Evolutionary conservation across 2,329 filamentous ascomycete species (phyloP).

Genomic region (Diaporthe caulivora): DNA sequence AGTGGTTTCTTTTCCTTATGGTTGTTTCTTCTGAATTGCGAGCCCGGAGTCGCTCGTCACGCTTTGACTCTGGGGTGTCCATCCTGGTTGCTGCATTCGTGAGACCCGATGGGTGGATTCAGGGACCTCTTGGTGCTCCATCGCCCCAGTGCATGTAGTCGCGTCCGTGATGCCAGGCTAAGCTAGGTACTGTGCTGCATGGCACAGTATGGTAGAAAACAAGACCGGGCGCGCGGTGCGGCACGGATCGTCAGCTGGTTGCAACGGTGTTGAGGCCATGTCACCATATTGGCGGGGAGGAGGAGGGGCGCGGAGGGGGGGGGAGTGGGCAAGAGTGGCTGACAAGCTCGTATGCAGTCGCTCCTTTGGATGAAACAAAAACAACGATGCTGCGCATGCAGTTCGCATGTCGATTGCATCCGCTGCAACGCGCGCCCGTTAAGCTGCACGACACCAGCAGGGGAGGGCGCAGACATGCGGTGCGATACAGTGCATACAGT

Average conservation of each 20-base stretch:
- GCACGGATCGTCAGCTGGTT: conserved; percentile 14
- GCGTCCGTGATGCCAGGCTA: background rate
- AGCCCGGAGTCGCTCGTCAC: conserved; percentile 4
- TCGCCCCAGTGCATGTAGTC: background rate
- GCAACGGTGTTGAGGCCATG: background rate
- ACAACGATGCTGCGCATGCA: conserved; percentile 30
- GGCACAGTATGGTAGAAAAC: background rate
- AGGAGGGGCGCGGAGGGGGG: no score
- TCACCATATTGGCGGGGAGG: background rate
- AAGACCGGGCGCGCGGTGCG: background rate
- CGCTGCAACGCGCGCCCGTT: conserved; percentile 24
- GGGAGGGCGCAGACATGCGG: conserved; percentile 4
- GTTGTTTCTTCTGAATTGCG: background rate
- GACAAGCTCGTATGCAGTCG: background rate
- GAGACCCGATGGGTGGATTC: conserved; percentile 23
- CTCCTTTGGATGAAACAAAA: conserved; percentile 13
- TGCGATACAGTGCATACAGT: conserved; percentile 2
- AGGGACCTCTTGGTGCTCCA: background rate
- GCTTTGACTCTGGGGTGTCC: conserved; percentile 27
- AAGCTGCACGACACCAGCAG: conserved; percentile 17
- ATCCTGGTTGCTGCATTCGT: conserved; percentile 20
- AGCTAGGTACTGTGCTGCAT: background rate
- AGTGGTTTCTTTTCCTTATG: conserved; percentile 9
- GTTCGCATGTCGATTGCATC: conserved; percentile 23
- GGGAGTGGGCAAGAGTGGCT: background rate